These are phyloP conservation scores for Thozetella sp. DNA, from an alignment of 495 filamentous ascomycete genomes.

Conservation along the genomic window DNA sequence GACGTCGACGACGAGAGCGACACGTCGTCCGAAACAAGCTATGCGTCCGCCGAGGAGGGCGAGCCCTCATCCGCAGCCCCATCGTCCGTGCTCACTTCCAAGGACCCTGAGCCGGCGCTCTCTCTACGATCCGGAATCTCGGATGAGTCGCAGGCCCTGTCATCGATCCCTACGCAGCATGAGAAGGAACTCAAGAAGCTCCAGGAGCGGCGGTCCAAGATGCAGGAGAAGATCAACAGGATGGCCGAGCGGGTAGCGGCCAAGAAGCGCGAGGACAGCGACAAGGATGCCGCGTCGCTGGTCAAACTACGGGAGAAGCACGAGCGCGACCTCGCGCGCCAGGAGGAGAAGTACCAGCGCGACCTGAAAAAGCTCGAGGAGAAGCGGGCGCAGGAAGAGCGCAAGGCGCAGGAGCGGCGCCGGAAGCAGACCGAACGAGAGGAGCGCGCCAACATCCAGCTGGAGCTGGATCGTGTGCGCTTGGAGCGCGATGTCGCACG, in stretches of 20 bases:
- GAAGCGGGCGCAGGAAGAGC: slow-evolving; percentile 60
- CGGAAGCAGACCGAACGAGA: slow-evolving; percentile 58
- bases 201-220: slow-evolving; percentile 65
- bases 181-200: slow-evolving; percentile 79
- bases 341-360: slow-evolving; percentile 64
- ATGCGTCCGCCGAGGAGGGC: slow-evolving; percentile 42
- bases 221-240: slow-evolving; percentile 68
- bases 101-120: slow-evolving; percentile 20
- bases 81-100: slow-evolving; percentile 23
- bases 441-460: slow-evolving; percentile 41
- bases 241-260: slow-evolving; percentile 44
- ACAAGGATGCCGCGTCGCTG: slow-evolving; percentile 46
- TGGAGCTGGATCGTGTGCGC: slow-evolving; percentile 53
- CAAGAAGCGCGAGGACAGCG: slow-evolving; percentile 36
- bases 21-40: slow-evolving; percentile 40
- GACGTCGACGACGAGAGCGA: slow-evolving; percentile 18
- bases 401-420: slow-evolving; percentile 60
- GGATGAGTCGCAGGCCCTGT: slow-evolving; percentile 17
- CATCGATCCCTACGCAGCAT: slow-evolving; percentile 43
- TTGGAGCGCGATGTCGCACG: slow-evolving; percentile 57
- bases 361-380: slow-evolving; percentile 65
- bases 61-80: slow-evolving; percentile 10
- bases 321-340: slow-evolving; percentile 57
- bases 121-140: slow-evolving; percentile 22
- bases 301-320: slow-evolving; percentile 61